These are phyloP conservation scores for Pseudonectria buxi DNA, from an alignment of 2,329 filamentous ascomycete genomes.

Conservation along the genomic window DNA sequence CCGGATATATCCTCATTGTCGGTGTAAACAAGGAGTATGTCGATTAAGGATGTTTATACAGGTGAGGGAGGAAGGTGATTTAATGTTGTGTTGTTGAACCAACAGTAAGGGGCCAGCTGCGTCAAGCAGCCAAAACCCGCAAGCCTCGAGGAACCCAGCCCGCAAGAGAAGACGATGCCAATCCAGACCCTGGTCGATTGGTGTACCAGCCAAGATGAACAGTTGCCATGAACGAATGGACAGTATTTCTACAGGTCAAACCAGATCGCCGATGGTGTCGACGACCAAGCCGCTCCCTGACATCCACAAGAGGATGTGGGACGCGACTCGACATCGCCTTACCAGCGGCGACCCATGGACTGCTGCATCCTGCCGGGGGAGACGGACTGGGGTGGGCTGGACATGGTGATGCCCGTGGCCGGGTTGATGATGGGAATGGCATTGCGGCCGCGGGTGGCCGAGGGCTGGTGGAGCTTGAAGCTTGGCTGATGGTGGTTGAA, in stretches of 20 bases:
- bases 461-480: conserved; percentile 84
- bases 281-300: conserved; percentile 27
- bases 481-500: conserved; percentile 59
- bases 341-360: conserved; percentile 48
- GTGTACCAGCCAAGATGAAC: conserved; percentile 46
- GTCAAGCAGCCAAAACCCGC: conserved; percentile 18
- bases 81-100: conserved; percentile 21
- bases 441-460: conserved; percentile 83
- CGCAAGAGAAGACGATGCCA: conserved; percentile 37
- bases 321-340: conserved; percentile 23
- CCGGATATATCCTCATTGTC: conserved; percentile 31
- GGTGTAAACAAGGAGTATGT: conserved; percentile 31
- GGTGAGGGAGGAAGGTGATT: conserved; percentile 22
- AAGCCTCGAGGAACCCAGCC: conserved; percentile 33
- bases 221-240: conserved; percentile 36
- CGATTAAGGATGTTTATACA: conserved; percentile 46
- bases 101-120: conserved; percentile 21
- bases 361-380: conserved; percentile 58
- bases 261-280: conserved; percentile 30
- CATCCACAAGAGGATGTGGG: conserved; percentile 26
- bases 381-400: conserved; percentile 74
- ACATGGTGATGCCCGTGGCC: conserved; percentile 77
- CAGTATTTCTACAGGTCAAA: conserved; percentile 27
- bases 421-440: conserved; percentile 98
- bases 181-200: conserved; percentile 25